Evolutionary conservation across 345 rosid species (phyloP).

Genomic region (Moringa oleifera): DNA sequence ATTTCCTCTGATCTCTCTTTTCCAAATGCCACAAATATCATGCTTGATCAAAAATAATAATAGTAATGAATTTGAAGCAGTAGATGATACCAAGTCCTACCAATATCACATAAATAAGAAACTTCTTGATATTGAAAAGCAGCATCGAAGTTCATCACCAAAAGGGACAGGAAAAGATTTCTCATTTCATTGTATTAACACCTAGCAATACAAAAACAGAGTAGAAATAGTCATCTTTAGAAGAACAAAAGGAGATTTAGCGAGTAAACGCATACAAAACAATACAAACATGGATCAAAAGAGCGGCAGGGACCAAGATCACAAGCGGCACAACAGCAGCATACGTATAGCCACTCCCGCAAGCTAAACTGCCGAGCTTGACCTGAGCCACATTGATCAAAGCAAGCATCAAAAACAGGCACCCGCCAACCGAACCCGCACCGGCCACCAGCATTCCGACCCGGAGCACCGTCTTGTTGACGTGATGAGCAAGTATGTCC

Average conservation of each 20-base stretch:
- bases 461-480: conserved; percentile 53
- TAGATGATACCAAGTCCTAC: too few relatives aligned
- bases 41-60: too few relatives aligned
- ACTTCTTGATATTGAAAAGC: conserved; percentile 16
- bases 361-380: conserved; percentile 65
- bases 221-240: conserved; percentile 1
- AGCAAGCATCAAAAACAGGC: conserved; percentile 68
- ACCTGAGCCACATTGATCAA: conserved; percentile 70
- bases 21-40: too few relatives aligned
- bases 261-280: conserved; percentile 68
- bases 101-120: neutral
- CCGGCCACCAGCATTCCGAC: conserved; percentile 74
- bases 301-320: conserved; percentile 53
- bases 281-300: conserved; percentile 47
- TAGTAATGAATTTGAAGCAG: too few relatives aligned
- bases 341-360: conserved; percentile 57
- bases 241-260: conserved; percentile 9
- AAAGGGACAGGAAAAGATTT: conserved; percentile 16
- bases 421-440: conserved; percentile 65
- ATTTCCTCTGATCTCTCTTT: neutral
- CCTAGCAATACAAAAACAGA: conserved; percentile 4
- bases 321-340: conserved; percentile 77
- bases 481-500: conserved; percentile 23
- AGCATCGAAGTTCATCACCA: conserved; percentile 15
- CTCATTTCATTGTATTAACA: conserved; percentile 9